Base-by-base conservation (phyloP, 108 stramenopile genomes). In the Nitzschia sp. region DNA sequence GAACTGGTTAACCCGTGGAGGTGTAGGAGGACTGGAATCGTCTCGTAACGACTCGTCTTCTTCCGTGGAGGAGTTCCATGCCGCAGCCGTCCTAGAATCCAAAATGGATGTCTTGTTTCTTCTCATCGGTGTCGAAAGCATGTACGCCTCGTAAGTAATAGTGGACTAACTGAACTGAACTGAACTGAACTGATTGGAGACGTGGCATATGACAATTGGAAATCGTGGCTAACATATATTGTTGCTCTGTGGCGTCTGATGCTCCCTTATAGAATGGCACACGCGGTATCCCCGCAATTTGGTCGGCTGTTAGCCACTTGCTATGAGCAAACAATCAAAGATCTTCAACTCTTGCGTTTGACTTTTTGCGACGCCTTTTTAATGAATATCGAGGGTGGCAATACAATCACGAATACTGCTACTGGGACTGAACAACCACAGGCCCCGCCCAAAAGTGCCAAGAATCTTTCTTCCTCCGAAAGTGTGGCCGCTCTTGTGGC, bases 361-460 rank as follows among this genome's bases (percentile, higher is more conserved):
- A 41, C 35, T 22, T 38, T 60, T 8, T 60, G 59, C 22, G 59
- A 60, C 29, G 21, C 59, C 36, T 34, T 60, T 34, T 22, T 38
- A 11, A 21, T 38, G 3, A 11, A n/a, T 29, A 4, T 3, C 55
- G 5, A 5, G 55, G 27, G 27, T 9, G 9, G 13, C 6, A 9
- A 6, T 6, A 9, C 38, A 41, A 41, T 9, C 9, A 13, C 6
- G 13, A 13, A 41, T 6, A 41, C 38, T 41, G n/a, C n/a, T n/a
- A n/a, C n/a, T n/a, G n/a, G n/a, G n/a, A 41, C 38, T 41, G 38
- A 41, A 41, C n/a, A n/a, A n/a, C n/a, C n/a, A n/a, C n/a, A n/a
- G n/a, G n/a, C n/a, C n/a, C n/a, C n/a, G n/a, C n/a, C n/a, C n/a
- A n/a, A n/a, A n/a, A n/a, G n/a, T n/a, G 38, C 38, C 9, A 41